These are phyloP conservation scores for Lithocarpus polystachyus DNA, from an alignment of 306 rosid genomes.

Conservation along the genomic window DNA sequence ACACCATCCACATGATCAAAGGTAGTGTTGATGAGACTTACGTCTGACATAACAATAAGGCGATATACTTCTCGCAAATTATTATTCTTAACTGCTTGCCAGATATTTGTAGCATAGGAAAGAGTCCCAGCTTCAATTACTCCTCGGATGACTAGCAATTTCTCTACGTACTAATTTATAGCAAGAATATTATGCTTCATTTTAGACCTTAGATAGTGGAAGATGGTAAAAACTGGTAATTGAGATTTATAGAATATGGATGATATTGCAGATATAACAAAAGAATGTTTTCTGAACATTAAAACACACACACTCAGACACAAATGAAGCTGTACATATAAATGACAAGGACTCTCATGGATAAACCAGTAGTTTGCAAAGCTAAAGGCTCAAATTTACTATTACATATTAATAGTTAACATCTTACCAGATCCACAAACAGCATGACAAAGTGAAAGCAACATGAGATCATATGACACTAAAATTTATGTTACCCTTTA, in stretches of 20 bases:
- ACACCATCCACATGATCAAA: constrained; percentile 46
- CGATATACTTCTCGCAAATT: constrained; percentile 72
- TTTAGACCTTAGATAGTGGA: constrained; percentile 7
- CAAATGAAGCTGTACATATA: not conserved
- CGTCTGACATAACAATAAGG: constrained; percentile 57
- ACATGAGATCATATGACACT: not conserved
- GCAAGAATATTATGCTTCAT: constrained; percentile 20
- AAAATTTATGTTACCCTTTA: not conserved
- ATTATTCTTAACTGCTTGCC: constrained; percentile 70
- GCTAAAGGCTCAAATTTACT: not conserved
- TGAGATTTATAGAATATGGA: not conserved
- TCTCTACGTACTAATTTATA: constrained; percentile 71
- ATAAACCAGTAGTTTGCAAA: not conserved
- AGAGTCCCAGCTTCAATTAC: constrained; percentile 35
- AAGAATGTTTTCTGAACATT: not conserved
- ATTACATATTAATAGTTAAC: not conserved
- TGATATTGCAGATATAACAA: not conserved
- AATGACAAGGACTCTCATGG: not conserved
- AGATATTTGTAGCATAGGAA: constrained; percentile 48
- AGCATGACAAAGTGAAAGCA: not conserved
- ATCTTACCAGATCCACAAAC: not conserved
- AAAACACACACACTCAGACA: not conserved
- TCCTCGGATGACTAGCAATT: constrained; percentile 57
- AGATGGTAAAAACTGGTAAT: constrained; percentile 12
- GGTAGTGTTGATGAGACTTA: constrained; percentile 49